A percentile compares a stretch with the other conserved stretches of the same genome.
Evolutionary conservation across 2,329 filamentous ascomycete species (phyloP).

Genomic region (Xenoacremonium recifei): DNA sequence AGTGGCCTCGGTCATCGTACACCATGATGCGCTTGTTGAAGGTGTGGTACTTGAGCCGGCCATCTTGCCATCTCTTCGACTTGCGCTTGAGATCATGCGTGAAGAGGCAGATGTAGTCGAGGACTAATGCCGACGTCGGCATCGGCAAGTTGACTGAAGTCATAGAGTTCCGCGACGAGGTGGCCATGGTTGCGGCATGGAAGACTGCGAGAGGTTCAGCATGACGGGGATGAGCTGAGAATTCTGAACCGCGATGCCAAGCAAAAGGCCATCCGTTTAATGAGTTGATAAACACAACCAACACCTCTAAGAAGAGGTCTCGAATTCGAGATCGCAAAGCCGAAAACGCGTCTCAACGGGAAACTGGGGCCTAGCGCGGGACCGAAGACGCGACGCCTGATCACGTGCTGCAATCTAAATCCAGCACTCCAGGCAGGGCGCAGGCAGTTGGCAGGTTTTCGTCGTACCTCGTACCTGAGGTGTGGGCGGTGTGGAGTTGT

Average conservation of each 20-base stretch:
- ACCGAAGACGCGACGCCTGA: slow-evolving; percentile 14
- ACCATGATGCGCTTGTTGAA: slow-evolving; percentile 93
- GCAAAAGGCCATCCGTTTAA: too few relatives aligned
- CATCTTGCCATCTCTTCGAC: slow-evolving; percentile 93
- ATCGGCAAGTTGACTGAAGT: slow-evolving; percentile 3
- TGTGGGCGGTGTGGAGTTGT: too few relatives aligned
- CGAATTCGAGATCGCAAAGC: too few relatives aligned
- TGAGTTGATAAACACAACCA: too few relatives aligned
- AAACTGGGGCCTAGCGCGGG: too few relatives aligned
- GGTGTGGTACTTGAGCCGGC: slow-evolving; percentile 79
- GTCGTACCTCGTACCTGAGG: too few relatives aligned
- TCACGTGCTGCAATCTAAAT: slow-evolving; percentile 7
- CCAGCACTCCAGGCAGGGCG: too few relatives aligned
- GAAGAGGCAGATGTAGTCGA: slow-evolving; percentile 83
- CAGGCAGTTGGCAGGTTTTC: too few relatives aligned
- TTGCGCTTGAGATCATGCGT: slow-evolving; percentile 83
- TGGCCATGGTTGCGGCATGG: slow-evolving; percentile 13
- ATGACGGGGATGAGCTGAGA: neutral
- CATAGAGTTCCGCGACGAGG: neutral
- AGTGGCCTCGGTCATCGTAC: slow-evolving; percentile 77
- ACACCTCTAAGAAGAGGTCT: too few relatives aligned
- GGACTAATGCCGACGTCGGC: slow-evolving; percentile 63
- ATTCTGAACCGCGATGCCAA: too few relatives aligned
- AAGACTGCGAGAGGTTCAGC: neutral
- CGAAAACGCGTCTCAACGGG: too few relatives aligned